Evolutionary conservation across 768 basidiomycete genomes (phyloP).

Genomic region (Termitomyces sp.): DNA sequence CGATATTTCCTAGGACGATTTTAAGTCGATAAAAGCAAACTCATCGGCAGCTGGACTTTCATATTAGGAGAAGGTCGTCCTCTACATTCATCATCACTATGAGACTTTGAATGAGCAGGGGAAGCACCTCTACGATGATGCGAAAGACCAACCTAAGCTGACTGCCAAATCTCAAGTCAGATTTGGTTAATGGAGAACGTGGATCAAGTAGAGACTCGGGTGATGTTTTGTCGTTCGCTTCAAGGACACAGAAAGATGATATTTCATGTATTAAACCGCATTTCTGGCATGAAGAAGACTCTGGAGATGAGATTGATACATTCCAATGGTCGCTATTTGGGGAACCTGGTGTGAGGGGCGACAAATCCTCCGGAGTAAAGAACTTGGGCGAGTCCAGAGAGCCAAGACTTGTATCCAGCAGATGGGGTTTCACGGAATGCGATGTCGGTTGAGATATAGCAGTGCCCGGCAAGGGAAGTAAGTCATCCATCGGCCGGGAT

Average conservation of each 20-base stretch:
- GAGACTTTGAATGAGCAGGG: background rate
- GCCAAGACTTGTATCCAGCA: constrained; percentile 8
- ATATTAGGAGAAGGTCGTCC: constrained; percentile 2
- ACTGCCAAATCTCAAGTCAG: background rate
- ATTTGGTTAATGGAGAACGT: constrained; percentile 6
- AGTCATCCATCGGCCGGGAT: background rate
- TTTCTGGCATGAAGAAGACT: background rate
- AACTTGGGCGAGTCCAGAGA: constrained; percentile 13
- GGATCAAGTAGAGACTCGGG: constrained; percentile 2
- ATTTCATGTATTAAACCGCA: background rate
- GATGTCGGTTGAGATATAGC: background rate
- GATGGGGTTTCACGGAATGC: background rate
- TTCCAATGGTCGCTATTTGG: constrained; percentile 8
- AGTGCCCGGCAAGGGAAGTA: background rate
- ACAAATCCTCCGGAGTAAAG: constrained; percentile 1
- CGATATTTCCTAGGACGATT: background rate
- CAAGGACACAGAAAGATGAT: background rate
- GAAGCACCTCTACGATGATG: background rate
- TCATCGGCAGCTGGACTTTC: background rate
- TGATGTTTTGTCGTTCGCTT: background rate
- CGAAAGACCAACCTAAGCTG: background rate
- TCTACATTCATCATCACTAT: background rate
- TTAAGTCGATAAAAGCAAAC: background rate
- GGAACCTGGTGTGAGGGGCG: background rate
- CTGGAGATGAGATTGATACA: background rate